Percentiles rank a stretch among this genome's conserved stretches.
phyloP scores from a whole-genome alignment of 495 filamentous ascomycete species.

The Annulohypoxylon nitens region DNA sequence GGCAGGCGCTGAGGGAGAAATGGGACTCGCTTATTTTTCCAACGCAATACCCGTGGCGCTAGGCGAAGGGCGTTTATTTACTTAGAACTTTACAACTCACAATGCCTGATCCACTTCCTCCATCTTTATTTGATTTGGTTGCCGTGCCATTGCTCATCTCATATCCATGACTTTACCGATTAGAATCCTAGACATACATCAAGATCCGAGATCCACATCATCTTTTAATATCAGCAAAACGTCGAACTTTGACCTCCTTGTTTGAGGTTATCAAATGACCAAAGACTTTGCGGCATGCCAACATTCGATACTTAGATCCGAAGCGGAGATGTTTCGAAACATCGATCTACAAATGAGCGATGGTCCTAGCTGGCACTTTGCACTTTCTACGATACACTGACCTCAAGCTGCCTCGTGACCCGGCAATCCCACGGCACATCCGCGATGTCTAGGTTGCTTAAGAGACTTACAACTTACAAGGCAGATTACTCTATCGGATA shows the following conservation, averaged over 20 bases:
- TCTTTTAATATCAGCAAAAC: conserved; percentile 33
- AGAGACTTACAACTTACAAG: neutral
- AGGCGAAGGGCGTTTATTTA: conserved; percentile 27
- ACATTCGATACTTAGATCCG: neutral
- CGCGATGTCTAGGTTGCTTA: neutral
- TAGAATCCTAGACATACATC: conserved; percentile 17
- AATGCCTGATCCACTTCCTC: conserved; percentile 20
- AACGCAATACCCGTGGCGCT: conserved; percentile 17
- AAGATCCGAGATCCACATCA: conserved; percentile 22
- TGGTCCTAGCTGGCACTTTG: neutral
- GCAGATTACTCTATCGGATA: neutral
- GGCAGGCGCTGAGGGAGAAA: conserved; percentile 12
- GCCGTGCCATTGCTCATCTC: conserved; percentile 31
- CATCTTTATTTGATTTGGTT: conserved; percentile 22
- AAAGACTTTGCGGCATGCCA: neutral
- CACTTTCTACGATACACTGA: neutral
- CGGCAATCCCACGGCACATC: neutral
- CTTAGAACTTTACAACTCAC: neutral
- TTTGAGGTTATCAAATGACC: neutral
- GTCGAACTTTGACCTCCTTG: conserved; percentile 21
- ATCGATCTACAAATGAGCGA: conserved; percentile 1
- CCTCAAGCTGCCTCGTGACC: neutral
- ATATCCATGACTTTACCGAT: conserved; percentile 23
- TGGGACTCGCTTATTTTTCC: conserved; percentile 23
- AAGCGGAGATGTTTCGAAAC: conserved; percentile 19